phyloP scores from a whole-genome alignment of 768 basidiomycete genomes.

The Termitomyces sp. region DNA sequence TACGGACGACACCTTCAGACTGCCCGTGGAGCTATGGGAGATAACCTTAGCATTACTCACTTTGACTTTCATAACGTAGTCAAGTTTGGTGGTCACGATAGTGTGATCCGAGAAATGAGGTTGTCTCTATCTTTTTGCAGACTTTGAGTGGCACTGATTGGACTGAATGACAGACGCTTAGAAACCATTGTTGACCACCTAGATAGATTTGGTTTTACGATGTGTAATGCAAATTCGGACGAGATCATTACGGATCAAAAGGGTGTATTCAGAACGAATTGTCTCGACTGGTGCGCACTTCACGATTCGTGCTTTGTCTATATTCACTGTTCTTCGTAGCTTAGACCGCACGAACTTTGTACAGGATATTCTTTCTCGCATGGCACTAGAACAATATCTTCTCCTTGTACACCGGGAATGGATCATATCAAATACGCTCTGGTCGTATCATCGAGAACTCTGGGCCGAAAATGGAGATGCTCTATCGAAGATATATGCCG shows the following conservation, averaged over 20 bases:
- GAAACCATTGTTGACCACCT: conserved; percentile 56
- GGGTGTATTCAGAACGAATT: conserved; percentile 93
- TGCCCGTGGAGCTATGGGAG: conserved; percentile 56
- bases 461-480: conserved; percentile 99
- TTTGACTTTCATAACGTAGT: conserved; percentile 94
- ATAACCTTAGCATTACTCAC: conserved; percentile 74
- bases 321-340: conserved; percentile 35
- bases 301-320: not conserved
- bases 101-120: conserved; percentile 70
- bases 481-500: conserved; percentile 90
- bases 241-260: conserved; percentile 84
- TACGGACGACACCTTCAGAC: conserved; percentile 78
- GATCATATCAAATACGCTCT: conserved; percentile 62
- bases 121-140: conserved; percentile 19
- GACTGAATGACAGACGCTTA: conserved; percentile 40
- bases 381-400: conserved; percentile 79
- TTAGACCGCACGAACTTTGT: conserved; percentile 97
- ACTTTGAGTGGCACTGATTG: not conserved
- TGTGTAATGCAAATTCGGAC: conserved; percentile 61
- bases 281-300: conserved; percentile 76
- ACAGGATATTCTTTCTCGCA: conserved; percentile 88
- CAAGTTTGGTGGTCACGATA: conserved; percentile 80
- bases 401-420: conserved; percentile 74
- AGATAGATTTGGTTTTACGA: conserved; percentile 82
- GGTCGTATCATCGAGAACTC: conserved; percentile 85